These are phyloP conservation scores for Tephrocybe sp. DNA, from an alignment of 768 basidiomycete species.

Conservation along the genomic window DNA sequence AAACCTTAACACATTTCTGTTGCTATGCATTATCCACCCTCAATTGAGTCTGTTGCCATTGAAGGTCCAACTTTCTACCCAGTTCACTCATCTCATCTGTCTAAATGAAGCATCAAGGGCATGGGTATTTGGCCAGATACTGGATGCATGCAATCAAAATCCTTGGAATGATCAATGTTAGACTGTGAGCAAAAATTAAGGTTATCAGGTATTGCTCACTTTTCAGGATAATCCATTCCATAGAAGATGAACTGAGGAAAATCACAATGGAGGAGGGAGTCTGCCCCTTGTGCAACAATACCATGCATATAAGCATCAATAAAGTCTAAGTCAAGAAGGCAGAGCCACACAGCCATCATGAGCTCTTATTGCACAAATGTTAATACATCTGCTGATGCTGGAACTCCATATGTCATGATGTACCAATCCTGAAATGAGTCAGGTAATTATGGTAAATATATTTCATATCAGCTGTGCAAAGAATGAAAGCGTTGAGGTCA, in stretches of 20 bases:
- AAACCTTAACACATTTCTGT: constrained; percentile 13
- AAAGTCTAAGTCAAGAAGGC: constrained; percentile 11
- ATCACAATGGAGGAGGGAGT: constrained; percentile 1
- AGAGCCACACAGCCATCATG: constrained; percentile 12
- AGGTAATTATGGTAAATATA: constrained; percentile 24
- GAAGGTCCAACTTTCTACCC: constrained; percentile 19
- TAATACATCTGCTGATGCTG: constrained; percentile 19
- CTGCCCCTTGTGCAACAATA: not conserved
- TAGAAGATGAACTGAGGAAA: constrained; percentile 6
- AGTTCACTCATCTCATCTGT: constrained; percentile 23
- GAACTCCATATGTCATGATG: not conserved
- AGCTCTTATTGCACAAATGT: constrained; percentile 5
- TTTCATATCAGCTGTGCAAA: not conserved
- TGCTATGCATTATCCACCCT: not conserved
- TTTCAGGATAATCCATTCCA: constrained; percentile 12
- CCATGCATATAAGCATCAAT: constrained; percentile 13
- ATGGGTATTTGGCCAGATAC: constrained; percentile 23
- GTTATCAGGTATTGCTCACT: no score
- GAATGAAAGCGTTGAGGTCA: not conserved
- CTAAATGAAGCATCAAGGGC: constrained; percentile 27
- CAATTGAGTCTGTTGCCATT: not conserved
- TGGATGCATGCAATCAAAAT: constrained; percentile 22
- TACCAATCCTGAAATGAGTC: constrained; percentile 27
- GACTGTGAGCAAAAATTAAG: not conserved
- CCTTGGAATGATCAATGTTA: constrained; percentile 12